Evolutionary conservation across 176 grass and related monocot species (phyloP).

Genomic region (Chloris gayana): DNA sequence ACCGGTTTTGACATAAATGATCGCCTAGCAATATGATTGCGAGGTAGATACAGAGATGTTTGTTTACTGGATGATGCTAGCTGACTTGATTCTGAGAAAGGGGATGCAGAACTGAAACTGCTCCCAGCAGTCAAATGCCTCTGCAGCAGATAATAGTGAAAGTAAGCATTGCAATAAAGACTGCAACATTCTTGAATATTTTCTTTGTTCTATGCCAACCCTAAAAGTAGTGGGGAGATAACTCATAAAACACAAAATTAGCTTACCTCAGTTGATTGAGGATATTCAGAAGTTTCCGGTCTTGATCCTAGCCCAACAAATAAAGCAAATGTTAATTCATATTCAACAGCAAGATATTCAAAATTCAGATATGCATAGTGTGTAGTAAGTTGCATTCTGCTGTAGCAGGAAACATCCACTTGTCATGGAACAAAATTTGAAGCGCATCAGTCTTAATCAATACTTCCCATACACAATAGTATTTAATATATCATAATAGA

Average conservation of each 20-base stretch:
- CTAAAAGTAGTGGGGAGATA: not conserved
- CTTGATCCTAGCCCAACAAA: conserved; percentile 65
- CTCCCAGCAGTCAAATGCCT: conserved; percentile 66
- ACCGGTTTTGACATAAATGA: conserved; percentile 98
- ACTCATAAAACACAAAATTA: conserved; percentile 24
- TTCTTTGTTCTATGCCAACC: not conserved
- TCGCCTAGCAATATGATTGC: conserved; percentile 68
- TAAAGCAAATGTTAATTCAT: conserved; percentile 43
- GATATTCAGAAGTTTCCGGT: conserved; percentile 66
- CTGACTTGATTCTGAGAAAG: conserved; percentile 75
- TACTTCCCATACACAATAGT: not conserved
- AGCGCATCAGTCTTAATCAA: conserved; percentile 3
- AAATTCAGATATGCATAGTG: not conserved
- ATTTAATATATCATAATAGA: not conserved
- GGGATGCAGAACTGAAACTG: conserved; percentile 83
- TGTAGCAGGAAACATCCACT: not conserved
- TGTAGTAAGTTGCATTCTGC: not conserved
- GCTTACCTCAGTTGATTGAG: conserved; percentile 75
- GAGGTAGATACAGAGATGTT: conserved; percentile 51
- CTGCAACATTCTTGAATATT: conserved; percentile 19
- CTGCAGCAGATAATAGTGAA: conserved; percentile 55
- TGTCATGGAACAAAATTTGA: not conserved
- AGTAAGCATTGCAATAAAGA: conserved; percentile 24
- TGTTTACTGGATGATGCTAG: conserved; percentile 77
- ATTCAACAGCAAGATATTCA: conserved; percentile 20